Conservation (phyloP, 768 basidiomycete species). For the Trametes sanguinea region DNA sequence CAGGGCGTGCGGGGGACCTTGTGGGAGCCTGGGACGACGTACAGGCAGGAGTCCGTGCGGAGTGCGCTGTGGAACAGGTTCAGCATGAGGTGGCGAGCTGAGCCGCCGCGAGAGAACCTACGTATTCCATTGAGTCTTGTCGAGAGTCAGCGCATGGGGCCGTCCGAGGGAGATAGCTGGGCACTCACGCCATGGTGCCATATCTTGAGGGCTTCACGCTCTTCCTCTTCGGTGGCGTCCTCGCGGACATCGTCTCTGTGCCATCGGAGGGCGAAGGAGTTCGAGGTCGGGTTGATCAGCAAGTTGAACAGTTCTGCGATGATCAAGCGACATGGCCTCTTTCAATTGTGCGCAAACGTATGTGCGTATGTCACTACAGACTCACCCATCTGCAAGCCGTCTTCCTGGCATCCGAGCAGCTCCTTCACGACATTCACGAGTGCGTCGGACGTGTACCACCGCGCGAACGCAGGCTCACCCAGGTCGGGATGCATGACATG, state of each 20-base stretch:
- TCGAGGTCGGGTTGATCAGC: constrained; percentile 64
- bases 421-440: constrained; percentile 46
- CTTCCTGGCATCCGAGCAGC: constrained; percentile 57
- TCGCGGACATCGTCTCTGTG: constrained; percentile 76
- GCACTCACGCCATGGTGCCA: constrained; percentile 67
- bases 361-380: neutral
- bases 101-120: constrained; percentile 36
- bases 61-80: constrained; percentile 49
- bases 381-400: constrained; percentile 74
- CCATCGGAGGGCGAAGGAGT: constrained; percentile 76
- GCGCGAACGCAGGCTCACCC: constrained; percentile 55
- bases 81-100: neutral
- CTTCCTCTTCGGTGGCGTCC: constrained; percentile 59
- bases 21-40: constrained; percentile 71
- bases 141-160: neutral
- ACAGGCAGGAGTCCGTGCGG: constrained; percentile 68
- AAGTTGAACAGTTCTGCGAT: constrained; percentile 70
- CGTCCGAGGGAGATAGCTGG: neutral
- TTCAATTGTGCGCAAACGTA: no score
- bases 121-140: constrained; percentile 82
- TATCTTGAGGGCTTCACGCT: constrained; percentile 52
- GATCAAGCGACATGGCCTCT: no score
- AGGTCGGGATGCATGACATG: constrained; percentile 81
- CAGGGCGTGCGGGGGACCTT: constrained; percentile 52
- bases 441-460: constrained; percentile 64